A percentile compares a stretch with the other conserved stretches of the same genome.
phyloP scores from a whole-genome alignment of 306 rosid species.

The Castanopsis chinensis region DNA sequence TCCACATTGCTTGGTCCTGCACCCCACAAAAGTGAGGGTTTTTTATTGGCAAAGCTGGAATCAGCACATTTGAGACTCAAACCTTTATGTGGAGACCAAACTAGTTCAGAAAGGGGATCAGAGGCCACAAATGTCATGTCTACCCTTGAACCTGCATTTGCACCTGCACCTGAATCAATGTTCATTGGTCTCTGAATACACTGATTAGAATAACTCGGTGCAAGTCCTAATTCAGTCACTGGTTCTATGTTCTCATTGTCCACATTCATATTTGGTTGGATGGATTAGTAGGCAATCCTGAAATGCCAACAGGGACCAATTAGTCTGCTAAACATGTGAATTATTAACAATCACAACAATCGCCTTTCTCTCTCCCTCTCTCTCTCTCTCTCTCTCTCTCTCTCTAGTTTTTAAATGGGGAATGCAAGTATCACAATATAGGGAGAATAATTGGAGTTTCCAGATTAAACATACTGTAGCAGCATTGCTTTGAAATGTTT shows the following conservation, averaged over 20 bases:
- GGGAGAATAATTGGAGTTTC: conserved; percentile 7
- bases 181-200: conserved; percentile 32
- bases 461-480: not conserved
- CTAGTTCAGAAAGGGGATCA: conserved; percentile 78
- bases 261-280: conserved; percentile 50
- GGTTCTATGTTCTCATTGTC: conserved; percentile 49
- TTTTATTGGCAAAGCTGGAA: conserved; percentile 44
- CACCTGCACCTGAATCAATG: conserved; percentile 82
- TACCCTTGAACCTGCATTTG: conserved; percentile 78
- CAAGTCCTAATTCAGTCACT: conserved; percentile 50
- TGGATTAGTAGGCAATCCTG: conserved; percentile 39
- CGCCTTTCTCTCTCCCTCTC: too few relatives aligned
- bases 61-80: conserved; percentile 54
- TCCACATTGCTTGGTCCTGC: conserved; percentile 57
- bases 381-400: not conserved
- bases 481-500: not conserved
- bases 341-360: conserved; percentile 1
- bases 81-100: conserved; percentile 87
- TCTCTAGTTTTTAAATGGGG: not conserved
- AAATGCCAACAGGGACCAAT: conserved; percentile 27
- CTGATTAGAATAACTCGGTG: conserved; percentile 37
- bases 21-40: conserved; percentile 32
- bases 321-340: conserved; percentile 16
- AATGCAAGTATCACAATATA: not conserved
- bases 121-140: conserved; percentile 44